Percentiles rank a stretch among this genome's conserved stretches.
Conservation (phyloP, 2,329 filamentous ascomycete genomes). For the Monosporascus sp. region DNA sequence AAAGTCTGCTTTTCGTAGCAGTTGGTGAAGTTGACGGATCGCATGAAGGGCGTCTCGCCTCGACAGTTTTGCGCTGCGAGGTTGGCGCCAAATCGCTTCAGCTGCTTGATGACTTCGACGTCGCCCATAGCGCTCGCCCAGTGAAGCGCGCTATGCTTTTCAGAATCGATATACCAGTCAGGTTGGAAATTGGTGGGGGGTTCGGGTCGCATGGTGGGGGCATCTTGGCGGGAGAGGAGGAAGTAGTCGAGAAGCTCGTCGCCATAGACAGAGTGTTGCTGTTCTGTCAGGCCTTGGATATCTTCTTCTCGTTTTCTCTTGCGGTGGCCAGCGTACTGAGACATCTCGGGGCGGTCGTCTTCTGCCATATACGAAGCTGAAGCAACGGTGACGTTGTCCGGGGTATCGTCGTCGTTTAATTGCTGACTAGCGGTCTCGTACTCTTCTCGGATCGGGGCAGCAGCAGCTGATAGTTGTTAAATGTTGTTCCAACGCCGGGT, state of each 20-base stretch:
- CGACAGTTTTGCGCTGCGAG: conserved; percentile 64
- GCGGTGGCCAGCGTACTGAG: conserved; percentile 56
- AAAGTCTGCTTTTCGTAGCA: conserved; percentile 93
- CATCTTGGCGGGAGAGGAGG: conserved; percentile 75
- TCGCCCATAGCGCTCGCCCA: conserved; percentile 99
- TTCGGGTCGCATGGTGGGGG: conserved; percentile 64
- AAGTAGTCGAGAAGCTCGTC: conserved; percentile 96
- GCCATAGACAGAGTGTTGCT: conserved; percentile 84
- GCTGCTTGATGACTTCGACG: conserved; percentile 80
- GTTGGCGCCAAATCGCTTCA: conserved; percentile 75
- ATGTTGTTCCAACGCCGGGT: not conserved
- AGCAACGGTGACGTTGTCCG: conserved; percentile 75
- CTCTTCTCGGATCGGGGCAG: conserved; percentile 47
- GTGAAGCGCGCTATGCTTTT: conserved; percentile 87
- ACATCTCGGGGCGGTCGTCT: conserved; percentile 69
- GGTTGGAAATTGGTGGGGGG: conserved; percentile 84
- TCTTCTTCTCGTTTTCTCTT: conserved; percentile 74
- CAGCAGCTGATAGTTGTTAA: conserved; percentile 27
- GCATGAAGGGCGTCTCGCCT: conserved; percentile 89
- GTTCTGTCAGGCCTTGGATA: conserved; percentile 61
- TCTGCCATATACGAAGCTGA: conserved; percentile 83
- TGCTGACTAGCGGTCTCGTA: conserved; percentile 58
- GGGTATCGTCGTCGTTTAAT: conserved; percentile 71
- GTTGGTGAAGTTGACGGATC: conserved; percentile 92
- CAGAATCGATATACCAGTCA: conserved; percentile 88